Evolutionary conservation across 768 basidiomycete genomes (phyloP), one percentile per base, ranked within the genome.

Genomic region (Lactarius sanguifluus): DNA sequence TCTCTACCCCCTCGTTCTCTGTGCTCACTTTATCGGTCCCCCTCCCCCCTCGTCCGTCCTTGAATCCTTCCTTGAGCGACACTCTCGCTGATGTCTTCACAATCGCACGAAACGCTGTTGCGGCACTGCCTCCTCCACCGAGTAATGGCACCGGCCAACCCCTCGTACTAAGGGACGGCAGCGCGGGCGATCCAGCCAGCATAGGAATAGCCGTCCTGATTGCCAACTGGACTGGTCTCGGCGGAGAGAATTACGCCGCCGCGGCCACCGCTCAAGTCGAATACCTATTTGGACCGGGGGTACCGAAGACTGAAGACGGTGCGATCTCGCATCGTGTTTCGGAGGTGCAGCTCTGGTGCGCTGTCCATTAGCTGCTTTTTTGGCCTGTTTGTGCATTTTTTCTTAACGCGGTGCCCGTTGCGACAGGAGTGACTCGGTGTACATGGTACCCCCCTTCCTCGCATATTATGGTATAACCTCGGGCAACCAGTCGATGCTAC

Each of bases 371-470:
- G n/a, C 12, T 47, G 45, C n/a, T 1, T 13, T 23, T 47, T n/a
- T n/a, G 0, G n/a, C 12, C 6, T 20, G 9, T 45, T n/a, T 20
- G 43, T 16, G 38, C 1, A 10, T 50, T 50, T 66, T 50, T 50
- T 66, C 15, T 43, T 3, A 13, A 15, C 59, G 30, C 57, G 47
- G 38, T 40, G 64, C 30, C 23, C 34, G 20, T 32, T 16, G 15
- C 64, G 2, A 9, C 62, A 91, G 91, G 90, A 85, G 85, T 61
- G 92, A 94, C 73, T 93, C 82, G 61, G 82, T 90, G 15, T 93
- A 88, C 74, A 93, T 93, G 92, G 89, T 88, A 0, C 92, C 92
- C 1, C 91, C 92, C 0, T 96, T 94, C 74, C 76, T 95, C 12
- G 91, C 93, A 0, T 94, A 92, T 75, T 93, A 92, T 73, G 94